A percentile compares a stretch with the other conserved stretches of the same genome.
Conservation (phyloP, 2,329 filamentous ascomycete species). For the Neofusicoccum parvum region DNA sequence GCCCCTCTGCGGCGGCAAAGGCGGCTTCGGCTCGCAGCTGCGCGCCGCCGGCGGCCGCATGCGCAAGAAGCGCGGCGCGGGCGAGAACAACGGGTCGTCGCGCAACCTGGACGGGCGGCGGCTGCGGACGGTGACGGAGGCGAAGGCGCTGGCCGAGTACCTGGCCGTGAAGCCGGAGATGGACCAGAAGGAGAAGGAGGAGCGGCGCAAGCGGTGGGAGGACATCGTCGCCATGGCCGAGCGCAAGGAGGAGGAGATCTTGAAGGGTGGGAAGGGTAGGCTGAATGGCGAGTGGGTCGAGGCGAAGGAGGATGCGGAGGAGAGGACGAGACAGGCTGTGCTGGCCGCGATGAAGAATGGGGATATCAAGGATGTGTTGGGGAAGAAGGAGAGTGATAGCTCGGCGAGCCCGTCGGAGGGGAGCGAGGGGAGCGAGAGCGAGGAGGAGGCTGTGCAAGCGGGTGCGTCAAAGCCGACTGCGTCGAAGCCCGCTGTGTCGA, state of each 20-base stretch:
- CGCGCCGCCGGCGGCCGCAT: slow-evolving; percentile 96
- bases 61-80: slow-evolving; percentile 83
- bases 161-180: slow-evolving; percentile 95
- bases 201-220: slow-evolving; percentile 81
- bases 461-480: slow-evolving; percentile 24
- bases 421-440: slow-evolving; percentile 4
- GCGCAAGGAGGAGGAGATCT: slow-evolving; percentile 78
- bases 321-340: slow-evolving; percentile 78
- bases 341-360: slow-evolving; percentile 69
- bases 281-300: slow-evolving; percentile 94
- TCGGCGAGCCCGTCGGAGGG: slow-evolving; percentile 31
- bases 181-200: slow-evolving; percentile 91
- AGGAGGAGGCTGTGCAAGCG: slow-evolving; percentile 37
- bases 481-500: slow-evolving; percentile 22
- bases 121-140: slow-evolving; percentile 88
- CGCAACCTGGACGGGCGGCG: slow-evolving; percentile 90
- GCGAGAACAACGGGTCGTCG: slow-evolving; percentile 85
- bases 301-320: slow-evolving; percentile 85
- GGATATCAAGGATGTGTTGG: slow-evolving; percentile 45
- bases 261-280: slow-evolving; percentile 65
- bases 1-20: slow-evolving; percentile 88
- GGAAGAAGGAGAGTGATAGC: slow-evolving; percentile 47
- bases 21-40: slow-evolving; percentile 95
- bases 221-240: slow-evolving; percentile 85
- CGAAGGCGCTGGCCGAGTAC: slow-evolving; percentile 93